Conservation (phyloP, 441 rosid species). For the Populus tomentosa region DNA sequence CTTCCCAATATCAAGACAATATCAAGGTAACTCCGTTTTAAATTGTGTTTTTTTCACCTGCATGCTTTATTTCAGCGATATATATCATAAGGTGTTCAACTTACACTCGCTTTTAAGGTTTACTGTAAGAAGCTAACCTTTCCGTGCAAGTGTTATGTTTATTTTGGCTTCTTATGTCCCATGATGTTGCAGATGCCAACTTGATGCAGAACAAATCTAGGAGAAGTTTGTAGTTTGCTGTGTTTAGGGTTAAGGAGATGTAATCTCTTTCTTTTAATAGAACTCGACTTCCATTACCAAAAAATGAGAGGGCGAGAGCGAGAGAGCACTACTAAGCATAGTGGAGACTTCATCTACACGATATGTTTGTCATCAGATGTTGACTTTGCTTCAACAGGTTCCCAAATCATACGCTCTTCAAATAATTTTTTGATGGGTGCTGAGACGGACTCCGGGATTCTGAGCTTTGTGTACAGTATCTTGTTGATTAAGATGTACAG, state of each 20-base stretch:
- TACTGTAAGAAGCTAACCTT: background rate
- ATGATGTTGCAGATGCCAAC: background rate
- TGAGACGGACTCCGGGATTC: background rate
- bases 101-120: background rate
- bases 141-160: background rate
- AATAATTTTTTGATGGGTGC: background rate
- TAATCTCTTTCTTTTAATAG: background rate
- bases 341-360: background rate
- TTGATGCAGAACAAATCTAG: background rate
- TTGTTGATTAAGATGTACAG: background rate
- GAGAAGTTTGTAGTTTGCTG: background rate
- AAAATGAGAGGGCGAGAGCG: background rate
- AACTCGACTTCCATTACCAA: background rate
- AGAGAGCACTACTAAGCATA: background rate
- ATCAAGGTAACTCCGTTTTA: conserved; percentile 47
- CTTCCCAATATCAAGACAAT: conserved; percentile 59
- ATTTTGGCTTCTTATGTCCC: background rate
- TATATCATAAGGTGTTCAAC: background rate
- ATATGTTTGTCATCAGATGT: background rate
- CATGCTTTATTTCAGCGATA: background rate
- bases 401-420: background rate
- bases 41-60: background rate
- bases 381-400: background rate
- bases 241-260: background rate
- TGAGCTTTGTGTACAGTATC: background rate